Conservation (phyloP, 2,329 filamentous ascomycete species). For the Aspergillus sp. region DNA sequence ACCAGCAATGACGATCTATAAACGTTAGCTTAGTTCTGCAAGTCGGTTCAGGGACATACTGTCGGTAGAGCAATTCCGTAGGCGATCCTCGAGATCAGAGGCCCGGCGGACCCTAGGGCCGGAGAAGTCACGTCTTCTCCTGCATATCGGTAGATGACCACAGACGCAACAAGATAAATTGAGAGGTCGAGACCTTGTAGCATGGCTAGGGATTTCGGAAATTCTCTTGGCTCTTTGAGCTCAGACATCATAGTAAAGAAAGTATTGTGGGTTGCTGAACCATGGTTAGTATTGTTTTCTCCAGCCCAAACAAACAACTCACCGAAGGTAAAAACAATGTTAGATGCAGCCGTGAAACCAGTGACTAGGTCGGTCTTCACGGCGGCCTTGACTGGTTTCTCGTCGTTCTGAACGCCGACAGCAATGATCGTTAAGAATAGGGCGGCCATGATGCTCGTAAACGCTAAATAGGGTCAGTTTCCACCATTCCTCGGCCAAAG, state of each 20-base stretch:
- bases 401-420: conserved; percentile 52
- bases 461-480: conserved; percentile 35
- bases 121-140: conserved; percentile 60
- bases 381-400: conserved; percentile 28
- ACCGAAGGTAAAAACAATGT: conserved; percentile 68
- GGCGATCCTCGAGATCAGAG: conserved; percentile 57
- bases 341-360: conserved; percentile 58
- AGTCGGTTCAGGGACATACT: not conserved
- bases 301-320: conserved; percentile 29
- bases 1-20: conserved; percentile 61
- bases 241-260: conserved; percentile 61
- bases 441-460: conserved; percentile 60
- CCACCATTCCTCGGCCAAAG: too few relatives aligned
- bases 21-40: not conserved
- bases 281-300: not conserved
- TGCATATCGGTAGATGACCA: conserved; percentile 65
- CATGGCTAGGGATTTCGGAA: conserved; percentile 59
- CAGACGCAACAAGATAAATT: conserved; percentile 64
- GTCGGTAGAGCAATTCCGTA: conserved; percentile 63
- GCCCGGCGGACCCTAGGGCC: conserved; percentile 60
- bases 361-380: conserved; percentile 46
- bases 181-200: conserved; percentile 58
- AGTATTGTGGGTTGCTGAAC: conserved; percentile 12
- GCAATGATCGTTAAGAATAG: conserved; percentile 65
- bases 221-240: conserved; percentile 58